Evolutionary conservation across 1,284 basidiomycete genomes (phyloP).

Genomic region (Ceratobasidium sp.): DNA sequence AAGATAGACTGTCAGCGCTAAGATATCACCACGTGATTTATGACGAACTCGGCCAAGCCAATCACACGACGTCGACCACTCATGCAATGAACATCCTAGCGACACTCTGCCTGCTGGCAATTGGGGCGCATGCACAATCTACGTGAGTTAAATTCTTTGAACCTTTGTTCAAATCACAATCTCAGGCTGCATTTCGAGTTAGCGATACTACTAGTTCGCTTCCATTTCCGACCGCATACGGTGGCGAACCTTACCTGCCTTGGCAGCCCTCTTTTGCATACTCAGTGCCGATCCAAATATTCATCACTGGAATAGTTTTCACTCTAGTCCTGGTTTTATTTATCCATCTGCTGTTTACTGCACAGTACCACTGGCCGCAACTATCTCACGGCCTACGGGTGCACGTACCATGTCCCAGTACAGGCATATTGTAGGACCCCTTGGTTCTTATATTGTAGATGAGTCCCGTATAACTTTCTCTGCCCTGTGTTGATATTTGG

Average conservation of each 20-base stretch:
- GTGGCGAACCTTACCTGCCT: conserved; percentile 78
- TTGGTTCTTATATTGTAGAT: no score
- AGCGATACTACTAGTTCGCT: not conserved
- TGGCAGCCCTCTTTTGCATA: conserved; percentile 84
- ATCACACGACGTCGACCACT: conserved; percentile 15
- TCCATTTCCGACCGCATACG: not conserved
- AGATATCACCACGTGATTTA: not conserved
- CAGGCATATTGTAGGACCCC: no score
- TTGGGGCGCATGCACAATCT: conserved; percentile 29
- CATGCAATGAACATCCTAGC: conserved; percentile 39
- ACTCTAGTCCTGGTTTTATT: conserved; percentile 90
- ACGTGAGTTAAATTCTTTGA: not conserved
- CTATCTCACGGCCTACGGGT: no score
- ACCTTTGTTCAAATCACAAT: not conserved
- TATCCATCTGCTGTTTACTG: conserved; percentile 94
- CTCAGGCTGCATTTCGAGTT: not conserved
- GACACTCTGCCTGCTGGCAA: not conserved
- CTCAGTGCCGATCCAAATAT: conserved; percentile 91
- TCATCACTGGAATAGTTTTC: conserved; percentile 88
- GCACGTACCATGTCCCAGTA: no score
- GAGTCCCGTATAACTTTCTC: no score
- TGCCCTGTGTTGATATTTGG: no score
- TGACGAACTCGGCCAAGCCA: not conserved
- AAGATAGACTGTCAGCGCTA: not conserved
- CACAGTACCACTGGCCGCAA: conserved; percentile 97